Percentiles rank a stretch among this genome's conserved stretches.
Evolutionary conservation across 352 stramenopile genomes (phyloP).

Genomic region (Phytophthora sp.): DNA sequence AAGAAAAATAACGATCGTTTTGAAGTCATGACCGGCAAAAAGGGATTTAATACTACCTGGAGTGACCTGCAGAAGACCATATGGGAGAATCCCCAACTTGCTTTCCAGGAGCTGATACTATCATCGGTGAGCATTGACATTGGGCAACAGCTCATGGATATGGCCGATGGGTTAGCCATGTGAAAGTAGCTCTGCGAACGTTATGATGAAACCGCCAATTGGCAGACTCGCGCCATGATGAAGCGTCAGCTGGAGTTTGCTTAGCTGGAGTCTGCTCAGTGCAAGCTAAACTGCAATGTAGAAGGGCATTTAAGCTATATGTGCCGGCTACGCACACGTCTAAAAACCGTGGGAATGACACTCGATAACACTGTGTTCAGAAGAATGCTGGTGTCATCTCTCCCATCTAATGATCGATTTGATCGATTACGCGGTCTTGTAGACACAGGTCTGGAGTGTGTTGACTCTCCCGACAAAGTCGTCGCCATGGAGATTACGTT

Average conservation of each 20-base stretch:
- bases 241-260: slow-evolving; percentile 8
- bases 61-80: neutral
- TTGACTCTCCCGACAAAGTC: slow-evolving; percentile 10
- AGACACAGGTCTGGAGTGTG: slow-evolving; percentile 9
- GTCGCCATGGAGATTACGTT: slow-evolving; percentile 11
- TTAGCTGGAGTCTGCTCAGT: neutral
- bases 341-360: slow-evolving; percentile 14
- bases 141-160: slow-evolving; percentile 1
- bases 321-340: neutral
- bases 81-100: neutral
- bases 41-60: neutral
- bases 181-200: neutral
- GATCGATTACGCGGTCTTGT: slow-evolving; percentile 11
- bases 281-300: slow-evolving; percentile 1
- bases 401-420: slow-evolving; percentile 15
- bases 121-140: slow-evolving; percentile 3
- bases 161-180: neutral
- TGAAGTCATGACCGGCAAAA: slow-evolving; percentile 3
- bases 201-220: slow-evolving; percentile 1
- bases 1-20: neutral
- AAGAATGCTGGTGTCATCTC: slow-evolving; percentile 15
- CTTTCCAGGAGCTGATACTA: slow-evolving; percentile 3
- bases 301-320: slow-evolving; percentile 20
- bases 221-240: neutral
- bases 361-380: slow-evolving; percentile 11